Evolutionary conservation across 2,329 filamentous ascomycete species (phyloP).

Genomic region (Knoxdaviesia capensis): DNA sequence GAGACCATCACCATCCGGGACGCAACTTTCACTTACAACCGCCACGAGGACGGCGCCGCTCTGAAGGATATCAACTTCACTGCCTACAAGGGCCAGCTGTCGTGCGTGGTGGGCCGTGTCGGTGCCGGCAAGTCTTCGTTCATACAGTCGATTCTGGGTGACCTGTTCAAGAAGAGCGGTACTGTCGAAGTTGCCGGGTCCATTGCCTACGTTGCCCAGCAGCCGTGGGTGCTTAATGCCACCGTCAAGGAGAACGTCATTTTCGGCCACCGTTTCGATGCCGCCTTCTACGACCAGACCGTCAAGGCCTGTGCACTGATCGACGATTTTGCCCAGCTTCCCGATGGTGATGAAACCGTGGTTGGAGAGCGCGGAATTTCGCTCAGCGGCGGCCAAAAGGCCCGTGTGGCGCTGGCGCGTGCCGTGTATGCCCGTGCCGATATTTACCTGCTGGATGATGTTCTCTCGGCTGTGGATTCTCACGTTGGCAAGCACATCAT

Average conservation of each 20-base stretch:
- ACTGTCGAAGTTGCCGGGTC: slow-evolving; percentile 65
- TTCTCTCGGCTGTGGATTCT: slow-evolving; percentile 91
- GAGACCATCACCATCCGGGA: slow-evolving; percentile 70
- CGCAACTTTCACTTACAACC: slow-evolving; percentile 88
- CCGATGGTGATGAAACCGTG: slow-evolving; percentile 89
- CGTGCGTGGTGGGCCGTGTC: slow-evolving; percentile 86
- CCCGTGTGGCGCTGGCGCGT: slow-evolving; percentile 73
- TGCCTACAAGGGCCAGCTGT: slow-evolving; percentile 80
- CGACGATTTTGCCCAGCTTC: slow-evolving; percentile 80
- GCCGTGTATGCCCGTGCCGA: slow-evolving; percentile 96
- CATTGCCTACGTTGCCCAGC: slow-evolving; percentile 81
- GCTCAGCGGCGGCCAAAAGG: slow-evolving; percentile 88
- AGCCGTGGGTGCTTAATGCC: slow-evolving; percentile 94
- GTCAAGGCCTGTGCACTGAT: slow-evolving; percentile 76
- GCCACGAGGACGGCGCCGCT: slow-evolving; percentile 48
- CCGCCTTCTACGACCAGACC: slow-evolving; percentile 83
- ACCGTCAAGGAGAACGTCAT: slow-evolving; percentile 94
- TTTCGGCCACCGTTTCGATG: slow-evolving; percentile 87
- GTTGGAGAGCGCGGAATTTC: slow-evolving; percentile 96
- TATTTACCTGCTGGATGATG: slow-evolving; percentile 85
- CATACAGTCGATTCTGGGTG: slow-evolving; percentile 70
- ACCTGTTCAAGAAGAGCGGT: slow-evolving; percentile 77
- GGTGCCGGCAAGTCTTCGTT: slow-evolving; percentile 89
- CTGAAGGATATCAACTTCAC: slow-evolving; percentile 74
- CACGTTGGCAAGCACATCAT: slow-evolving; percentile 92